Percentiles rank a stretch among this genome's conserved stretches.
Evolutionary conservation across 305 asterid genomes (phyloP).

Genomic region (Petunia hybrid): DNA sequence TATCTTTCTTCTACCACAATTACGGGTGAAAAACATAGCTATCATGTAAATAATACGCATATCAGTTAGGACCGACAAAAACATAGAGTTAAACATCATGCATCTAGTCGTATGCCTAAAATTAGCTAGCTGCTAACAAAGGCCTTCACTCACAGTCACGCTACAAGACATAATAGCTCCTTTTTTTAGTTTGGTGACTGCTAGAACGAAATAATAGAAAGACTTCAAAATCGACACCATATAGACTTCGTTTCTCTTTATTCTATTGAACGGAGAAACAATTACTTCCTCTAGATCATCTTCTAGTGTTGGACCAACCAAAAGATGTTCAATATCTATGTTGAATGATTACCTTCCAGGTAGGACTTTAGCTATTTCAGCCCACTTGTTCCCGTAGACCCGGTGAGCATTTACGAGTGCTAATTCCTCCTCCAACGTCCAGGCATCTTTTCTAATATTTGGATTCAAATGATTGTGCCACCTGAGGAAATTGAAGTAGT

Average conservation of each 20-base stretch:
- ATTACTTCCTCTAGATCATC: not conserved
- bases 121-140: not conserved
- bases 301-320: not conserved
- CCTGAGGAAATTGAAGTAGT: constrained; percentile 51
- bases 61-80: not conserved
- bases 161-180: constrained; percentile 16
- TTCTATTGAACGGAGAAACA: not conserved
- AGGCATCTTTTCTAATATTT: constrained; percentile 84
- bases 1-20: not conserved
- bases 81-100: not conserved
- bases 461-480: constrained; percentile 99
- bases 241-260: not conserved
- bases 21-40: not conserved
- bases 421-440: constrained; percentile 92
- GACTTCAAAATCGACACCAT: not conserved
- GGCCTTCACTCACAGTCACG: not conserved
- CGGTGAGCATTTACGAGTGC: constrained; percentile 82
- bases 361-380: constrained; percentile 88
- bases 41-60: not conserved
- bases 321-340: not conserved
- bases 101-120: not conserved
- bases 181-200: not conserved
- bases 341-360: constrained; percentile 80
- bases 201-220: not conserved
- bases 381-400: constrained; percentile 91